A percentile compares a stretch with the other conserved stretches of the same genome.
phyloP scores from a whole-genome alignment of 1,284 basidiomycete genomes.

The Puccinia hordei region DNA sequence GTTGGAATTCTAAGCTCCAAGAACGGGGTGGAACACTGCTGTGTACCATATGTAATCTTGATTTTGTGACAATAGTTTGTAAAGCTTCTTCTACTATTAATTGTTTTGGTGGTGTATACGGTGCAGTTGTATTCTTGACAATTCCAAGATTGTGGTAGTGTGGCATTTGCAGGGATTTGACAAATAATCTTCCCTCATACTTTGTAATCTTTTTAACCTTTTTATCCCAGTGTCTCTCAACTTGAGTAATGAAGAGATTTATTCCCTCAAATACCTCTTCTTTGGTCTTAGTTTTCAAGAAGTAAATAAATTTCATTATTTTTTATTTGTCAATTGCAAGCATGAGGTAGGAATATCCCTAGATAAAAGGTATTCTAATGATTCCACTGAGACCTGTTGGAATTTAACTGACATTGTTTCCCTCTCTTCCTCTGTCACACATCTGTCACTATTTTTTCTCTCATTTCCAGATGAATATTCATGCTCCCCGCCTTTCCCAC shows the following conservation, averaged over 20 bases:
- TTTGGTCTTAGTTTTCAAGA: not conserved
- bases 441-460: too few species aligned
- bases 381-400: too few species aligned
- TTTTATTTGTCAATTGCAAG: too few species aligned
- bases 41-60: not conserved
- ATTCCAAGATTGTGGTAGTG: not conserved
- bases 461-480: too few species aligned
- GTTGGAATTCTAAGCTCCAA: not conserved
- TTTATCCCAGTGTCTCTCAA: constrained; percentile 9
- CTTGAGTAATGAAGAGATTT: not conserved
- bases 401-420: too few species aligned
- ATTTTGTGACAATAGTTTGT: not conserved
- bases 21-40: not conserved
- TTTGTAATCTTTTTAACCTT: constrained; percentile 28
- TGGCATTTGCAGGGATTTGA: not conserved
- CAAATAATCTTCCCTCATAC: constrained; percentile 14
- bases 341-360: not conserved
- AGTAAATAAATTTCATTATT: too few species aligned
- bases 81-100: not conserved
- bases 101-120: constrained; percentile 31
- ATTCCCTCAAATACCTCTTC: not conserved
- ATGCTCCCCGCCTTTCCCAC: too few species aligned
- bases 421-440: too few species aligned
- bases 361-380: too few species aligned
- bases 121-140: constrained; percentile 1